Evolutionary conservation across 2,329 filamentous ascomycete genomes (phyloP).

Genomic region (Botryotinia convoluta): DNA sequence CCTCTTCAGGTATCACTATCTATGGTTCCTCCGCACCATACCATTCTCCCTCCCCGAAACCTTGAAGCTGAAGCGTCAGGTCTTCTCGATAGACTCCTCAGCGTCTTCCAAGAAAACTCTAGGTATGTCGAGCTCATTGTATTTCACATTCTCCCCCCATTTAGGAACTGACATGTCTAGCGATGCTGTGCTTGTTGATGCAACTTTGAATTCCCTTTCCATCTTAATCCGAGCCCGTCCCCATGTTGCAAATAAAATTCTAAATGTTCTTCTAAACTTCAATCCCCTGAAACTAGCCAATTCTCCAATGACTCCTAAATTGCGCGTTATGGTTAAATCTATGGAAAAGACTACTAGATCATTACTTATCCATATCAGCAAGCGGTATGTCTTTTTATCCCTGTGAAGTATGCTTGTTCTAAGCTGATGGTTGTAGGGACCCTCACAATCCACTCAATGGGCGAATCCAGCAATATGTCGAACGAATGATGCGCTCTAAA

Average conservation of each 20-base stretch:
- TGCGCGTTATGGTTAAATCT: conserved; percentile 80
- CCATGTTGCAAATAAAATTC: conserved; percentile 77
- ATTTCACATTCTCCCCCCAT: conserved; percentile 1
- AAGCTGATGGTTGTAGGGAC: conserved; percentile 54
- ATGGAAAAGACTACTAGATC: conserved; percentile 92
- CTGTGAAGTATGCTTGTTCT: conserved; percentile 8
- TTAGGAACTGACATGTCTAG: conserved; percentile 50
- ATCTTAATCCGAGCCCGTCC: conserved; percentile 80
- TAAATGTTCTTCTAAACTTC: conserved; percentile 83
- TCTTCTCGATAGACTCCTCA: conserved; percentile 82
- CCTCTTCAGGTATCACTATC: conserved; percentile 82
- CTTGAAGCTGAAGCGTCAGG: conserved; percentile 93
- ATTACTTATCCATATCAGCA: conserved; percentile 77
- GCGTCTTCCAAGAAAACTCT: conserved; percentile 79
- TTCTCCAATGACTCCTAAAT: conserved; percentile 72
- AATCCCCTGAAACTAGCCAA: conserved; percentile 82
- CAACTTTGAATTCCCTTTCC: conserved; percentile 84
- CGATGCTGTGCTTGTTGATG: conserved; percentile 84
- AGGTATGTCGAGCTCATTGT: conserved; percentile 55
- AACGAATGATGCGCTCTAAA: conserved; percentile 75
- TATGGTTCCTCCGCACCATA: conserved; percentile 79
- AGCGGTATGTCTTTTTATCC: conserved; percentile 54
- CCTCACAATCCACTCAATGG: conserved; percentile 71
- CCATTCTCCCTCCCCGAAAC: conserved; percentile 72
- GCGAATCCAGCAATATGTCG: conserved; percentile 84